Evolutionary conservation across 495 filamentous ascomycete genomes (phyloP).

Genomic region (Trichoderma reesei): DNA sequence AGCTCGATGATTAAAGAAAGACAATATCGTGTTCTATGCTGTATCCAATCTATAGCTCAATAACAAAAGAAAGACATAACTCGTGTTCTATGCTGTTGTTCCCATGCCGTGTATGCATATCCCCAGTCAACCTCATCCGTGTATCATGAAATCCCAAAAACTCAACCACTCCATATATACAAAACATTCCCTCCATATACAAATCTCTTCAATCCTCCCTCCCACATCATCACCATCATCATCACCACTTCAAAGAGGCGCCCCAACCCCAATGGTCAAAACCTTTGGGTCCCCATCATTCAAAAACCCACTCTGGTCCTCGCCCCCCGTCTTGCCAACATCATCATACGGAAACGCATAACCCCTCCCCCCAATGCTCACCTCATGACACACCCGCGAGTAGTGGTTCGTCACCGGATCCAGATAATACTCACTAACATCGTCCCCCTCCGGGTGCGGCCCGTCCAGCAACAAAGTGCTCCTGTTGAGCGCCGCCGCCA

Average conservation of each 20-base stretch:
- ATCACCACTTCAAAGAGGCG: slow-evolving; percentile 20
- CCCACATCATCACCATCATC: no score
- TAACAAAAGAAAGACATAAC: no score
- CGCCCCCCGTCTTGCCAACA: slow-evolving; percentile 46
- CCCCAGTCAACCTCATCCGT: no score
- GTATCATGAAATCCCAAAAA: no score
- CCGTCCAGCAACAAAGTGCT: slow-evolving; percentile 48
- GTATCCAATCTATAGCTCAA: no score
- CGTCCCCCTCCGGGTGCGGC: slow-evolving; percentile 41
- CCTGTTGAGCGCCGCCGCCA: slow-evolving; percentile 61
- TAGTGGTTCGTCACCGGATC: slow-evolving; percentile 61
- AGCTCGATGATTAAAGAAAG: no score
- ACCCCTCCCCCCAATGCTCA: slow-evolving; percentile 50
- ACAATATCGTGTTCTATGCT: no score
- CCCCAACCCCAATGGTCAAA: slow-evolving; percentile 55
- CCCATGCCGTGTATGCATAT: no score
- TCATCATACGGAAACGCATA: slow-evolving; percentile 79
- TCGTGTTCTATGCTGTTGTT: no score
- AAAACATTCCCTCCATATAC: neutral
- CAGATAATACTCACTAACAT: slow-evolving; percentile 41
- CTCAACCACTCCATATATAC: neutral
- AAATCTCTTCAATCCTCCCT: no score
- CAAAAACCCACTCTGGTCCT: slow-evolving; percentile 55
- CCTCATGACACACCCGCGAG: slow-evolving; percentile 52
- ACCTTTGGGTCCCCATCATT: slow-evolving; percentile 44